These are phyloP conservation scores for Elongisporangium senticosum DNA, from an alignment of 352 stramenopile species.

Conservation along the genomic window DNA sequence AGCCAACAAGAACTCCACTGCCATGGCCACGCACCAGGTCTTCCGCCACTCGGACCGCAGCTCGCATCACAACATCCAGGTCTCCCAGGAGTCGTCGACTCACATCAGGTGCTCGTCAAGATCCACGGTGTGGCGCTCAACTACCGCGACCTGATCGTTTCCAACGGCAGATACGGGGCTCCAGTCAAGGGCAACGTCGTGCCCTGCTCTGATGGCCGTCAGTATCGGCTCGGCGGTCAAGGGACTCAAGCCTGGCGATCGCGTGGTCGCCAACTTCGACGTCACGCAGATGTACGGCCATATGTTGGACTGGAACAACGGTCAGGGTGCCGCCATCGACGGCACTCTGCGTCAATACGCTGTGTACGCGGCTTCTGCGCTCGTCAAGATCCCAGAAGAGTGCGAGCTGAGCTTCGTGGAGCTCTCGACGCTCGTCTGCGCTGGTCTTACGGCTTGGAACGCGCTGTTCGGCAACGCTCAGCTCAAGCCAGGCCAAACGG, in stretches of 20 bases:
- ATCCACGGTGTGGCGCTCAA: slow-evolving; percentile 24
- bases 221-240: slow-evolving; percentile 12
- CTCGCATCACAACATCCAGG: slow-evolving; percentile 15
- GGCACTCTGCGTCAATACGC: slow-evolving; percentile 22
- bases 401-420: slow-evolving; percentile 19
- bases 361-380: slow-evolving; percentile 12
- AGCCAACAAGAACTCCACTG: too few relatives aligned
- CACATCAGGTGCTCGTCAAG: slow-evolving; percentile 20
- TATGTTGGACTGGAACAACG: slow-evolving; percentile 6
- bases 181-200: slow-evolving; percentile 18
- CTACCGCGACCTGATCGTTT: slow-evolving; percentile 16
- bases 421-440: slow-evolving; percentile 20
- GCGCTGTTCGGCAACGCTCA: slow-evolving; percentile 9
- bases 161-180: slow-evolving; percentile 9
- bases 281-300: slow-evolving; percentile 17
- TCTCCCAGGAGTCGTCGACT: slow-evolving; percentile 4
- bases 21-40: slow-evolving; percentile 7
- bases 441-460: slow-evolving; percentile 18
- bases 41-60: slow-evolving; percentile 19
- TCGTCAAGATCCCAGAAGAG: slow-evolving; percentile 19
- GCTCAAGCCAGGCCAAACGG: slow-evolving; percentile 12
- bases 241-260: too few relatives aligned
- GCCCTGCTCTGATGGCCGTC: slow-evolving; percentile 18
- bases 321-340: slow-evolving; percentile 19
- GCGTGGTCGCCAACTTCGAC: too few relatives aligned